Conservation (phyloP, 768 basidiomycete species). For the Jaapia argillacea region DNA sequence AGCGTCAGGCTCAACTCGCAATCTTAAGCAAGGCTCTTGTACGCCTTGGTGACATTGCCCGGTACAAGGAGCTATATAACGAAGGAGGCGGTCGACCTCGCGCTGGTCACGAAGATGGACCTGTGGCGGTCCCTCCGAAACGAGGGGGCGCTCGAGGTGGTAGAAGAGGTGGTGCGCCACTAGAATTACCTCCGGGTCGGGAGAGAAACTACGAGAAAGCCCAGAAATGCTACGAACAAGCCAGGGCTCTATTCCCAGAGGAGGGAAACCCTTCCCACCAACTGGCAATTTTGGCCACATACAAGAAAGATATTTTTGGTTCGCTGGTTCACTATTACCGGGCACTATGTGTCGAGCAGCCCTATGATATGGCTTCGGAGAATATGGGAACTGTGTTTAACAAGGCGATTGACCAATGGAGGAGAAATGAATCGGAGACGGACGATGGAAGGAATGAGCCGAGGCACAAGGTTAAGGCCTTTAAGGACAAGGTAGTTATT, state of each 20-base stretch:
- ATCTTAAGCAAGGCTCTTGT: conserved; percentile 83
- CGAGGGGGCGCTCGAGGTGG: conserved; percentile 36
- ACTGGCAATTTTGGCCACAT: conserved; percentile 84
- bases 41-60: conserved; percentile 88
- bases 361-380: conserved; percentile 81
- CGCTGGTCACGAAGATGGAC: conserved; percentile 57
- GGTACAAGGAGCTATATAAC: conserved; percentile 88
- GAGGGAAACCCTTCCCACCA: conserved; percentile 96
- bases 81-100: conserved; percentile 56
- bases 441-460: conserved; percentile 29
- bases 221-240: conserved; percentile 77
- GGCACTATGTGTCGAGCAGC: conserved; percentile 75
- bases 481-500: conserved; percentile 68
- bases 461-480: conserved; percentile 44
- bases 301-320: conserved; percentile 72
- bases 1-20: conserved; percentile 56
- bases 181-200: conserved; percentile 19
- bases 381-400: conserved; percentile 69
- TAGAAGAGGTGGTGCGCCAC: conserved; percentile 33
- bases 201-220: conserved; percentile 67
- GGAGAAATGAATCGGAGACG: conserved; percentile 21
- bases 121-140: conserved; percentile 22
- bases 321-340: conserved; percentile 85
- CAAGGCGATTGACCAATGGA: conserved; percentile 56
- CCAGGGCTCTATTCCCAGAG: conserved; percentile 69